Conservation (phyloP, 768 basidiomycete genomes). For the Lactarius deliciosus region DNA sequence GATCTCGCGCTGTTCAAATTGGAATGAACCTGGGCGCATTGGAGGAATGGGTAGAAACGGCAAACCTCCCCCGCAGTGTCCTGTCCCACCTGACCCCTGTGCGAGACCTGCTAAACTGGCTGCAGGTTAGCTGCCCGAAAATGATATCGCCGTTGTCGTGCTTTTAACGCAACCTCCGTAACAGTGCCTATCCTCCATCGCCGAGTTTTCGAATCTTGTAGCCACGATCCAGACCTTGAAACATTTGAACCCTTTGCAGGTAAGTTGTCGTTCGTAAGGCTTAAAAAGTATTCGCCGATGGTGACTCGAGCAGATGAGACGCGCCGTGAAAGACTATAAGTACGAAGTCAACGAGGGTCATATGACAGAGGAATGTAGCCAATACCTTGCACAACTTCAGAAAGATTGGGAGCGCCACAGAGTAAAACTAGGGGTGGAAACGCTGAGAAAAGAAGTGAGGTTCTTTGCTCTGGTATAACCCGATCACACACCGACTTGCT, state of each 20-base stretch:
- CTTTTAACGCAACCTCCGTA: constrained; percentile 26
- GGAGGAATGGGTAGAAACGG: constrained; percentile 89
- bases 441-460: constrained; percentile 75
- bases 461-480: background rate
- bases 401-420: constrained; percentile 97
- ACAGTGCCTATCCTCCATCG: constrained; percentile 83
- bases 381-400: constrained; percentile 92
- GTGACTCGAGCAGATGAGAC: constrained; percentile 66
- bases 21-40: constrained; percentile 79
- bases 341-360: constrained; percentile 90
- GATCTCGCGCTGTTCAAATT: constrained; percentile 87
- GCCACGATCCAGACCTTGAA: constrained; percentile 87
- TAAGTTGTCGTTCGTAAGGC: constrained; percentile 32
- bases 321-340: constrained; percentile 89
- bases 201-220: constrained; percentile 84
- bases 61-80: constrained; percentile 77
- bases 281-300: background rate
- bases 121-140: constrained; percentile 49
- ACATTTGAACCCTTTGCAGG: constrained; percentile 89
- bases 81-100: constrained; percentile 81
- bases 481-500: background rate
- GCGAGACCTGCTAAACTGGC: constrained; percentile 79
- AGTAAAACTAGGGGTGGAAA: constrained; percentile 82
- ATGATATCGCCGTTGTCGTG: background rate
- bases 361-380: constrained; percentile 94